A percentile compares a stretch with the other conserved stretches of the same genome.
Evolutionary conservation across 805 yeast genomes (phyloP).

Genomic region (Grigorovia transvaalensis): DNA sequence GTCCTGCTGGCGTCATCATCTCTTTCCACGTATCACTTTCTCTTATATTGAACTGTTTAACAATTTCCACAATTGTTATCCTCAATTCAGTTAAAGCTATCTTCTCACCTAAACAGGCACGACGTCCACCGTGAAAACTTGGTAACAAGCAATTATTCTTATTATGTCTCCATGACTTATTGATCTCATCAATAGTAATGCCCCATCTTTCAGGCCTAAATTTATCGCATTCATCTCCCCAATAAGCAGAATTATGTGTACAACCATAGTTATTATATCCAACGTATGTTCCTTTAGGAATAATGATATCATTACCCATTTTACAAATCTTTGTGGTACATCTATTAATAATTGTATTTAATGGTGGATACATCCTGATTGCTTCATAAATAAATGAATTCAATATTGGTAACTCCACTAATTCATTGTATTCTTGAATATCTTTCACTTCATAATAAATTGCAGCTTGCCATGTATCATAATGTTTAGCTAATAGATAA

Average conservation of each 20-base stretch:
- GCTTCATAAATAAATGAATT: slow-evolving; percentile 56
- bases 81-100: slow-evolving; percentile 41
- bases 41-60: slow-evolving; percentile 29
- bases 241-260: slow-evolving; percentile 34
- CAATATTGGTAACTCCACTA: slow-evolving; percentile 48
- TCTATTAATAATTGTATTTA: slow-evolving; percentile 47
- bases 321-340: slow-evolving; percentile 30
- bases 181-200: slow-evolving; percentile 27
- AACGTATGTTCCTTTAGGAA: slow-evolving; percentile 43
- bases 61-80: slow-evolving; percentile 30
- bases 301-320: slow-evolving; percentile 33
- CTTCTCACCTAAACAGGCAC: slow-evolving; percentile 54
- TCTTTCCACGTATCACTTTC: slow-evolving; percentile 39
- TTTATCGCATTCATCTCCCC: slow-evolving; percentile 37
- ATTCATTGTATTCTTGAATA: slow-evolving; percentile 23
- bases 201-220: slow-evolving; percentile 50
- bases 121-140: slow-evolving; percentile 48
- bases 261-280: slow-evolving; percentile 48
- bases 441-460: slow-evolving; percentile 37
- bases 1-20: slow-evolving; percentile 47
- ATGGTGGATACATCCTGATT: slow-evolving; percentile 43
- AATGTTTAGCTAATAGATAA: slow-evolving; percentile 37
- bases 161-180: slow-evolving; percentile 31
- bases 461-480: slow-evolving; percentile 32
- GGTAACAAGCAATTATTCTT: slow-evolving; percentile 39